Evolutionary conservation across 352 stramenopile species (phyloP), one percentile per base, ranked within the genome.

Genomic region (Peronospora farinosa): DNA sequence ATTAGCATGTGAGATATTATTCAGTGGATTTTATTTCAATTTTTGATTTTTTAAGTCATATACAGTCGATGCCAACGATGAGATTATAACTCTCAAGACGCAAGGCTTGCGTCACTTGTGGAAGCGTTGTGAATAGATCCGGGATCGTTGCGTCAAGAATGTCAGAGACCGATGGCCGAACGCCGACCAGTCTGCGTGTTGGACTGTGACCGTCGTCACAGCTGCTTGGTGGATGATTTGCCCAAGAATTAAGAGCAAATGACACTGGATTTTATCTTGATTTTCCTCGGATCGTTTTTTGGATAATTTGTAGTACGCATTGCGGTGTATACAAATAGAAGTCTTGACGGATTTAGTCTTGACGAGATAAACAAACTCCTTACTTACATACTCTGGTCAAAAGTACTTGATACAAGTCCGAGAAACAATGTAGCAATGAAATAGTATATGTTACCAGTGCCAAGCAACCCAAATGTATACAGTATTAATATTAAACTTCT

Each of bases 11-110:
- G 21, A 8, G 42, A 40, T 23, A 32, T 36, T 51, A 46, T 38
- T 13, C 19, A 47, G 5, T 27, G 23, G 23, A 27, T 5, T 27
- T 27, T 21, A 3, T 27, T 27, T 27, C 3, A 27, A 27, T 27
- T 27, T 27, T 27, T 27, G 23, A 27, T 27, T 7, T 27, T 27
- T 27, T 27, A 7, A 13, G 10, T 11, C 31, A 75, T 78, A 45
- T 65, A 93, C 83, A 93, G 63, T 95, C n/a, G n/a, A n/a, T n/a
- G n/a, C n/a, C 84, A 5, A 95, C 23, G 45, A 95, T 87, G 19
- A 95, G 60, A 51, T 95, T 92, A 68, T 78, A 87, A 51, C 74
- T 88, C 62, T 92, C 82, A 41, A 95, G 73, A 5, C 82, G 67
- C 37, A 93, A 72, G n/a, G 74, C 81, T 72, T 54, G 16, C 3